Evolutionary conservation across 2,329 filamentous ascomycete species (phyloP).

Genomic region (Fusarium transvaalense): DNA sequence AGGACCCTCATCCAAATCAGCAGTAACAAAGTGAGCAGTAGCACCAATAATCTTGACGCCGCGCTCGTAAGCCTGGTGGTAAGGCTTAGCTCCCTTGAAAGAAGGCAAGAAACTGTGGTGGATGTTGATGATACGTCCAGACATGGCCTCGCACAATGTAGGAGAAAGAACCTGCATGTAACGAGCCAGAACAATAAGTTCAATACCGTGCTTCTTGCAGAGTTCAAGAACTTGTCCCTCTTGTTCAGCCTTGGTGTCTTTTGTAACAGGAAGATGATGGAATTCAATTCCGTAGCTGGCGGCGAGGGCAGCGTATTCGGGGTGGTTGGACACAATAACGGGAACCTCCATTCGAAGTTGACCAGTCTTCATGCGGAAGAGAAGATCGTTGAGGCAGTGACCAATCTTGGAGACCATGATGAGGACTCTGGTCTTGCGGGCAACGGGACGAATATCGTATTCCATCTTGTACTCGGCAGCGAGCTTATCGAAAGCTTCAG

Average conservation of each 20-base stretch:
- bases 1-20: constrained; percentile 85
- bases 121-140: constrained; percentile 90
- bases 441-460: constrained; percentile 76
- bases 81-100: constrained; percentile 90
- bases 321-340: constrained; percentile 85
- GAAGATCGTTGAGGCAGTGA: constrained; percentile 85
- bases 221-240: constrained; percentile 79
- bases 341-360: constrained; percentile 82
- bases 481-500: constrained; percentile 69
- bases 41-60: constrained; percentile 92
- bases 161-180: constrained; percentile 91
- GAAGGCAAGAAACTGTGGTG: constrained; percentile 88
- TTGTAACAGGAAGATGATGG: constrained; percentile 82
- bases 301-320: constrained; percentile 77
- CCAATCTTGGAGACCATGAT: constrained; percentile 94
- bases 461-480: constrained; percentile 75
- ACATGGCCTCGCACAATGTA: constrained; percentile 80
- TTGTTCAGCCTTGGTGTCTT: constrained; percentile 81
- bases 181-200: constrained; percentile 83
- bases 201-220: constrained; percentile 75
- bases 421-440: constrained; percentile 79
- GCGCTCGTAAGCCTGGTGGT: constrained; percentile 87
- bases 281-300: constrained; percentile 82
- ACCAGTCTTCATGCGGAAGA: constrained; percentile 81
- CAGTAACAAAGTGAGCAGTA: constrained; percentile 87